phyloP scores from a whole-genome alignment of 352 stramenopile genomes.

The Phytopythium vexans region DNA sequence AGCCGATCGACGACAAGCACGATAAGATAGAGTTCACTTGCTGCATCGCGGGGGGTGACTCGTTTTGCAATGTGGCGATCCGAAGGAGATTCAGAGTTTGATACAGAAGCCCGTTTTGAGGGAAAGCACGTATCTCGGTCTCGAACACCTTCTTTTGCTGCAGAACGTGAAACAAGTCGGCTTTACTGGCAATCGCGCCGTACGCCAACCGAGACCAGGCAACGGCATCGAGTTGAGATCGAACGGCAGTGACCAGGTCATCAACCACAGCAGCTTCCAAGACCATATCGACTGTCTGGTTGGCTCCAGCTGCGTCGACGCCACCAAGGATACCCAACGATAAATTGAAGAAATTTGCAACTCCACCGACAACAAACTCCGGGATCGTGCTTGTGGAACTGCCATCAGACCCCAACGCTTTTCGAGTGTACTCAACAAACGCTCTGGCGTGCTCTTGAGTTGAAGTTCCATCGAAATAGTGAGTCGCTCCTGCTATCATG shows the following conservation, averaged over 20 bases:
- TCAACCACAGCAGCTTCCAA: no score
- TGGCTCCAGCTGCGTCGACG: conserved; percentile 3
- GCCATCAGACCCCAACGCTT: conserved; percentile 8
- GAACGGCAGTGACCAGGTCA: neutral
- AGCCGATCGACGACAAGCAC: conserved; percentile 17
- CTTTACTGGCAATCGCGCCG: conserved; percentile 26
- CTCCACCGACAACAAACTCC: conserved; percentile 11
- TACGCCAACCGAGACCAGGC: conserved; percentile 11
- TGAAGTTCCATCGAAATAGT: conserved; percentile 16
- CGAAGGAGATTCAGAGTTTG: conserved; percentile 34
- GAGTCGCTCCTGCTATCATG: conserved; percentile 20
- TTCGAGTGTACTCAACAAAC: conserved; percentile 13
- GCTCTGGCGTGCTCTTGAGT: conserved; percentile 17
- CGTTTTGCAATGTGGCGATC: conserved; percentile 13
- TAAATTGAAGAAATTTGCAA: conserved; percentile 29
- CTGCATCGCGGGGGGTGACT: conserved; percentile 1
- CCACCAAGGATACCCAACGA: conserved; percentile 15
- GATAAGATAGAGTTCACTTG: conserved; percentile 19
- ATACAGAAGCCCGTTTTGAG: conserved; percentile 18
- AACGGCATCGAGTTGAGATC: neutral
- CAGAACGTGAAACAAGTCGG: conserved; percentile 29
- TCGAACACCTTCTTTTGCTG: conserved; percentile 55
- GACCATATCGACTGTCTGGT: no score
- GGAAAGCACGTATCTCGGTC: conserved; percentile 31
- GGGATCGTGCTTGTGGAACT: neutral